phyloP scores from a whole-genome alignment of 2,329 filamentous ascomycete species.

The Alternaria sp. region DNA sequence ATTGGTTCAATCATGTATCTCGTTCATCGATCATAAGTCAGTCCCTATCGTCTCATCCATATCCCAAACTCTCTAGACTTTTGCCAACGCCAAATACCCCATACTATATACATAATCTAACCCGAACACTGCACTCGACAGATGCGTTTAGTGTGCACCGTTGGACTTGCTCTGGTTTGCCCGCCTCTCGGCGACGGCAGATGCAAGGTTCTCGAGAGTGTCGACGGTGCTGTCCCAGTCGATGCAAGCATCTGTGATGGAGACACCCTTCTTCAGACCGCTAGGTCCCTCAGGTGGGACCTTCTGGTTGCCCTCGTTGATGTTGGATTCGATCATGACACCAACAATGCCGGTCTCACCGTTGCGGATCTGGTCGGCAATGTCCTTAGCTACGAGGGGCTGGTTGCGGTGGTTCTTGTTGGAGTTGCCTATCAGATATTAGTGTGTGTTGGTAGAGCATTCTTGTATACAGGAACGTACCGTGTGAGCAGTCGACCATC shows the following conservation, averaged over 20 bases:
- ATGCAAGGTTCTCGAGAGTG: conserved; percentile 83
- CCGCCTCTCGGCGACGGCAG: conserved; percentile 79
- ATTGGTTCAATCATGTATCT: neutral
- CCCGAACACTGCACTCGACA: neutral
- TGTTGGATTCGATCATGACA: conserved; percentile 99
- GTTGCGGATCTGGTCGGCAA: conserved; percentile 84
- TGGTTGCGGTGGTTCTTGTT: conserved; percentile 98
- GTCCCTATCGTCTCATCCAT: neutral
- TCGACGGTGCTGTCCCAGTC: conserved; percentile 85
- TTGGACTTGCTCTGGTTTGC: conserved; percentile 48
- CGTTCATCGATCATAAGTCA: neutral
- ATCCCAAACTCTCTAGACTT: neutral
- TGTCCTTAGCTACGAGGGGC: conserved; percentile 82
- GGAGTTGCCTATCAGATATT: conserved; percentile 75
- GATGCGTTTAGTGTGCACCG: conserved; percentile 13
- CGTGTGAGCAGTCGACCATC: conserved; percentile 99
- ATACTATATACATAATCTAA: conserved; percentile 15
- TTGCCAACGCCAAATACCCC: neutral
- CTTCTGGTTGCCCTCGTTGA: conserved; percentile 81
- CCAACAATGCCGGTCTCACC: conserved; percentile 90
- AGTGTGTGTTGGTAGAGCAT: neutral
- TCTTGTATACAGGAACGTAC: conserved; percentile 55
- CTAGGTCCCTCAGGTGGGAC: conserved; percentile 81
- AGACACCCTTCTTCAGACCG: conserved; percentile 84
- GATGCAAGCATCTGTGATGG: conserved; percentile 96